These are phyloP conservation scores for Spathaspora arborariae DNA, from an alignment of 805 yeast species.

Conservation along the genomic window DNA sequence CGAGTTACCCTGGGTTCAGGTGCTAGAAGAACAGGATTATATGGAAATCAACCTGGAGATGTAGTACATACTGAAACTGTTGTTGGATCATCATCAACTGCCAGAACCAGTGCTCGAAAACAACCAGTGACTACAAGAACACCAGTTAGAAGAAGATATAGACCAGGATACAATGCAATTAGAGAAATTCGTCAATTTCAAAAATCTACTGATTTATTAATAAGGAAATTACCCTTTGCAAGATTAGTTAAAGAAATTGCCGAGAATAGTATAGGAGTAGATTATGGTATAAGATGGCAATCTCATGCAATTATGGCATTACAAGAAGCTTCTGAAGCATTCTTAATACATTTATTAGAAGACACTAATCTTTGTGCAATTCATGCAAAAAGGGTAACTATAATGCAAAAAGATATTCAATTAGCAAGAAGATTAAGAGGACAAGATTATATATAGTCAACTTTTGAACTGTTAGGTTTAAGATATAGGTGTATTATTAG, in stretches of 20 bases:
- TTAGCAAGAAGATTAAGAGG: conserved; percentile 98
- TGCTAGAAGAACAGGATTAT: conserved; percentile 29
- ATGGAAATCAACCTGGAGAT: conserved; percentile 54
- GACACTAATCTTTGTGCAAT: conserved; percentile 98
- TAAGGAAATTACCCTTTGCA: conserved; percentile 96
- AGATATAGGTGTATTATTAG: no score
- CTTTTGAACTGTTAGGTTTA: no score
- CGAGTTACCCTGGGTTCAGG: background rate
- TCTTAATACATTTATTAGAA: conserved; percentile 91
- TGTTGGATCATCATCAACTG: background rate
- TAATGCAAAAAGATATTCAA: conserved; percentile 97
- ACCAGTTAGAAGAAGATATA: conserved; percentile 60
- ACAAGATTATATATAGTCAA: conserved; percentile 54
- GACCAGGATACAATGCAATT: conserved; percentile 95
- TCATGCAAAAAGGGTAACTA: conserved; percentile 98
- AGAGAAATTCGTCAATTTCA: conserved; percentile 98
- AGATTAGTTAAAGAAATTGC: conserved; percentile 95
- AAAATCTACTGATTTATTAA: conserved; percentile 89
- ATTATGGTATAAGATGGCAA: conserved; percentile 87
- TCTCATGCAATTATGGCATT: conserved; percentile 96
- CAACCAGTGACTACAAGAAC: conserved; percentile 15
- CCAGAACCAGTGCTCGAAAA: no score
- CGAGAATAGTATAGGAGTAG: conserved; percentile 77
- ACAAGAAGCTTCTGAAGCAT: conserved; percentile 98
- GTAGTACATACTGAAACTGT: conserved; percentile 24